phyloP scores from a whole-genome alignment of 2,329 filamentous ascomycete genomes.

The Metarhizium sp. region DNA sequence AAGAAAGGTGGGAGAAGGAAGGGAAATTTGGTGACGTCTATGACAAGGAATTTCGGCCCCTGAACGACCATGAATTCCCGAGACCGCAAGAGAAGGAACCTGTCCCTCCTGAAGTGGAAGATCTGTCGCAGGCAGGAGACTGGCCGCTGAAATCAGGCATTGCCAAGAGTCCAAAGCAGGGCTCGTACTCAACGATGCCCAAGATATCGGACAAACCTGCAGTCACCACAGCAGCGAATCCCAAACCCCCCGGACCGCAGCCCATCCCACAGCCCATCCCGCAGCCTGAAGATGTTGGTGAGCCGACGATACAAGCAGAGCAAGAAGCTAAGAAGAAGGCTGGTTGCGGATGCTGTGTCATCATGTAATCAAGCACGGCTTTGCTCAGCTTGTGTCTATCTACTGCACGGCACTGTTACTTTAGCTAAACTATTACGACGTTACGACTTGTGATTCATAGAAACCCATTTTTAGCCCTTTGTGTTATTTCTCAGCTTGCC shows the following conservation, averaged over 20 bases:
- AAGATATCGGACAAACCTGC: slow-evolving; percentile 36
- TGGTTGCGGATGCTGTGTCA: slow-evolving; percentile 41
- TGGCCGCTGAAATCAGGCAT: slow-evolving; percentile 49
- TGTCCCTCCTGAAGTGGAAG: slow-evolving; percentile 13
- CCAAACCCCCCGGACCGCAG: slow-evolving; percentile 21
- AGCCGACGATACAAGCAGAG: slow-evolving; percentile 8
- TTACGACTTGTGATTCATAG: slow-evolving; percentile 4
- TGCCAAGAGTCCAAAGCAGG: slow-evolving; percentile 37
- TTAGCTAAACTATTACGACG: slow-evolving; percentile 15
- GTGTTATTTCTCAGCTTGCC: background rate
- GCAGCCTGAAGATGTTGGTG: slow-evolving; percentile 6
- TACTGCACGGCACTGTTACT: background rate
- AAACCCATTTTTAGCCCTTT: background rate
- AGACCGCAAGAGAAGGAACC: slow-evolving; percentile 31
- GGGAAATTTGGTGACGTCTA: slow-evolving; percentile 79
- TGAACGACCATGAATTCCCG: slow-evolving; percentile 56
- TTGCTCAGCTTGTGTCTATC: background rate
- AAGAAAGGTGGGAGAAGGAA: slow-evolving; percentile 92
- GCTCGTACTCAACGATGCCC: slow-evolving; percentile 54
- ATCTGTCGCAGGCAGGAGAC: slow-evolving; percentile 29
- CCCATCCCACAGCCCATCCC: slow-evolving; percentile 14
- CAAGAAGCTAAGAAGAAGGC: slow-evolving; percentile 27
- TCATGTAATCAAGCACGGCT: slow-evolving; percentile 32
- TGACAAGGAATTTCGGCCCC: slow-evolving; percentile 76
- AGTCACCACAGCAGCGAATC: slow-evolving; percentile 20